phyloP scores from a whole-genome alignment of 192 early-diverging fungal species.

The Chytriomyces confervae region DNA sequence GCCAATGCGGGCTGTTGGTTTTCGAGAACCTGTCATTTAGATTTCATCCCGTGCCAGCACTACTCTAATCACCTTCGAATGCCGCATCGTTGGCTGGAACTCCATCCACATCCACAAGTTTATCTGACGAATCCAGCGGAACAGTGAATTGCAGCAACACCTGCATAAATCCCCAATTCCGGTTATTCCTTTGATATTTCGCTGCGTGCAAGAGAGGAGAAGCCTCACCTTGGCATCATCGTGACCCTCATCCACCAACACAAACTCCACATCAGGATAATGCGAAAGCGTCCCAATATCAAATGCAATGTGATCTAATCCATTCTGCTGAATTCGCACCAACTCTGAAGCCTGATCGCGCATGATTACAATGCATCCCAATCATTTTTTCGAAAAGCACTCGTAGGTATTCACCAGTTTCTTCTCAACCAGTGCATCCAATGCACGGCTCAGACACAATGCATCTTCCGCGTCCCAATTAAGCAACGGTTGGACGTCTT shows the following conservation, averaged over 20 bases:
- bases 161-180: no score
- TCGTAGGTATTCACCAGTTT: background rate
- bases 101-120: no score
- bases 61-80: no score
- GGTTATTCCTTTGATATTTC: no score
- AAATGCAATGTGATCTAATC: background rate
- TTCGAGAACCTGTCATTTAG: no score
- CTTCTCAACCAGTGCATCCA: background rate
- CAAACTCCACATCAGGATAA: background rate
- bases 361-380: background rate
- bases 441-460: background rate
- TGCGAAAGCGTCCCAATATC: background rate
- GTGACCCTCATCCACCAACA: background rate
- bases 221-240: background rate
- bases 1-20: no score
- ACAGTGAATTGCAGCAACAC: no score
- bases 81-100: no score
- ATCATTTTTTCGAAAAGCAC: background rate
- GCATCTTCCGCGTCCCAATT: background rate
- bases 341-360: background rate
- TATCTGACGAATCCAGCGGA: no score
- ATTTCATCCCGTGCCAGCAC: no score
- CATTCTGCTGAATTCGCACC: background rate
- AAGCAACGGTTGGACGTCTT: background rate
- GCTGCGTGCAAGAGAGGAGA: no score